Evolutionary conservation across 2,329 filamentous ascomycete species (phyloP).

Genomic region (Apiospora kogelbergensis): DNA sequence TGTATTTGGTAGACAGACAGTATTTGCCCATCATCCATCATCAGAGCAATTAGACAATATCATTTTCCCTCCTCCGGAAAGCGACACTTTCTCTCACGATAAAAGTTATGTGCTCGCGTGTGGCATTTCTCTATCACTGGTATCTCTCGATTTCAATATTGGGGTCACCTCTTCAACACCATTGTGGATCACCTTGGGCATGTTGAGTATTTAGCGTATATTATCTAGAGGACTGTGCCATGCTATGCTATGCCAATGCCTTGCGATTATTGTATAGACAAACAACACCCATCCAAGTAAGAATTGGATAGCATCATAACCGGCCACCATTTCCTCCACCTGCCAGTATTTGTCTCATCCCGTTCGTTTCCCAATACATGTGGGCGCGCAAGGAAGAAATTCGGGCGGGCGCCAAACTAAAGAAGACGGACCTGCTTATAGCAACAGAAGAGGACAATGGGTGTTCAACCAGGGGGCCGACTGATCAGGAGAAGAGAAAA

Average conservation of each 20-base stretch:
- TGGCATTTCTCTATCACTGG: no score
- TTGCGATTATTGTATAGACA: background rate
- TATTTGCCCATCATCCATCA: background rate
- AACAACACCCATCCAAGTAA: background rate
- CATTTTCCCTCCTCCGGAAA: background rate
- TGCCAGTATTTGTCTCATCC: background rate
- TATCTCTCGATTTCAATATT: background rate
- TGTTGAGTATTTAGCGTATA: background rate
- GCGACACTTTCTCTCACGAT: no score
- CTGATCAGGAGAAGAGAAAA: background rate
- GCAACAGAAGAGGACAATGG: background rate
- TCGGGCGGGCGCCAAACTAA: background rate
- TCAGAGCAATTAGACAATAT: background rate
- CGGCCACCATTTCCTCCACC: background rate
- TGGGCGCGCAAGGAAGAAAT: background rate
- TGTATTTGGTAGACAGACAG: background rate
- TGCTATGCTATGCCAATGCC: background rate
- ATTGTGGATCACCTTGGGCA: background rate
- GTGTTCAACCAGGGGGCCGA: background rate
- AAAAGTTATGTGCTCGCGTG: background rate
- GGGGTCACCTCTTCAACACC: background rate
- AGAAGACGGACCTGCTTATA: background rate
- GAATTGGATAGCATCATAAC: background rate
- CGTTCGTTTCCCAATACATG: background rate
- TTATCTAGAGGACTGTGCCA: background rate